Percentiles rank a stretch among this genome's conserved stretches.
Conservation (phyloP, 441 rosid genomes). For the Codiaeum variegatum region DNA sequence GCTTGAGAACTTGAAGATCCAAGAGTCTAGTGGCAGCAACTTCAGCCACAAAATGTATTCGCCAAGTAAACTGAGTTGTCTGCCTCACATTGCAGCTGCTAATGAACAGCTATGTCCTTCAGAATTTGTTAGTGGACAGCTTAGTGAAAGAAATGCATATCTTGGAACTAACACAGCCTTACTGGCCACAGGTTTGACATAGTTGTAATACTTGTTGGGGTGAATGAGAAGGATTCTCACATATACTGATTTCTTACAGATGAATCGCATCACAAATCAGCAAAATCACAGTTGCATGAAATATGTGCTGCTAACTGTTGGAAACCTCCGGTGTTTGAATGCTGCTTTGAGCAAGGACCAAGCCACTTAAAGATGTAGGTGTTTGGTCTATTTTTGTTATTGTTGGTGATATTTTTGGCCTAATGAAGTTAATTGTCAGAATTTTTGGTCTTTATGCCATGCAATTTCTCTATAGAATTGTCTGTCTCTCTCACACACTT, state of each 20-base stretch:
- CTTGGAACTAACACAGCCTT: slow-evolving; percentile 26
- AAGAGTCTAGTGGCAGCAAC: slow-evolving; percentile 27
- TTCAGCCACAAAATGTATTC: slow-evolving; percentile 18
- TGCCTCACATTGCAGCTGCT: slow-evolving; percentile 24
- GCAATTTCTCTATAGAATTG: not conserved
- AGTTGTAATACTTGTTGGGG: slow-evolving; percentile 15
- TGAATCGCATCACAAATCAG: slow-evolving; percentile 37
- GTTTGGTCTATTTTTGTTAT: not conserved
- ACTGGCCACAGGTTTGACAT: slow-evolving; percentile 27
- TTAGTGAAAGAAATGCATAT: slow-evolving; percentile 24
- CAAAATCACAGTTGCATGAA: slow-evolving; percentile 62
- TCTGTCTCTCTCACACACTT: not conserved
- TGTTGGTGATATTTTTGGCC: not conserved
- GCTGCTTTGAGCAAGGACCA: slow-evolving; percentile 75
- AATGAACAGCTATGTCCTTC: slow-evolving; percentile 21
- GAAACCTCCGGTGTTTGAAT: slow-evolving; percentile 69
- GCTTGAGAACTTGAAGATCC: slow-evolving; percentile 29
- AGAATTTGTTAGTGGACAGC: slow-evolving; percentile 18
- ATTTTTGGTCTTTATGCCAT: not conserved
- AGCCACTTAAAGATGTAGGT: slow-evolving; percentile 75
- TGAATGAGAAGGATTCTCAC: slow-evolving; percentile 16
- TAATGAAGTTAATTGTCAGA: not conserved
- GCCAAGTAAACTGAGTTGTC: slow-evolving; percentile 20
- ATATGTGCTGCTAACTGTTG: slow-evolving; percentile 69
- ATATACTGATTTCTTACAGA: slow-evolving; percentile 38